Conservation (phyloP, 306 rosid species). For the Albizia julibrissin region DNA sequence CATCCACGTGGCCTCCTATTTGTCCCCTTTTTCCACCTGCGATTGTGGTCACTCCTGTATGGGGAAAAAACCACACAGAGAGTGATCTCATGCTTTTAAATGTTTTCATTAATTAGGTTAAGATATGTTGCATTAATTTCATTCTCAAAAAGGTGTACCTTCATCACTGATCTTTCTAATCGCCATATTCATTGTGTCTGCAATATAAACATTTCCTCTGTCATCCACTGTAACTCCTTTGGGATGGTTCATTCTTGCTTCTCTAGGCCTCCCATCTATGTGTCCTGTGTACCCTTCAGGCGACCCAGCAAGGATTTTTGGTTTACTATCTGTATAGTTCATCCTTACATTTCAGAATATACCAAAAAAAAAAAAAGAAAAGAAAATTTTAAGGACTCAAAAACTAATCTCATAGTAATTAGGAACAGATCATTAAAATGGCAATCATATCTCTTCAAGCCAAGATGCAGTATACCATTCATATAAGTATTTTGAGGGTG, state of each 20-base stretch:
- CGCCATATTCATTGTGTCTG: constrained; percentile 96
- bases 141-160: constrained; percentile 45
- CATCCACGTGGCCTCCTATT: constrained; percentile 90
- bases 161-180: constrained; percentile 88
- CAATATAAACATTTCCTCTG: constrained; percentile 85
- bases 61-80: not conserved
- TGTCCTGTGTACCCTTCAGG: constrained; percentile 89
- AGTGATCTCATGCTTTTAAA: not conserved
- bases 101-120: constrained; percentile 1
- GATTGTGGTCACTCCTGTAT: constrained; percentile 89
- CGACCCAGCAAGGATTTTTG: constrained; percentile 90
- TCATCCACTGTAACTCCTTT: constrained; percentile 87
- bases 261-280: constrained; percentile 88
- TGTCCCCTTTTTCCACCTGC: constrained; percentile 95
- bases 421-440: constrained; percentile 3
- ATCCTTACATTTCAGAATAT: constrained; percentile 36
- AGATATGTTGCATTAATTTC: not conserved
- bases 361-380: not conserved
- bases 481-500: too few species aligned
- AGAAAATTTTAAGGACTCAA: not conserved
- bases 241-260: constrained; percentile 92
- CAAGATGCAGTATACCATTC: not conserved
- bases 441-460: constrained; percentile 10
- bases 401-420: not conserved
- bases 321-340: constrained; percentile 72